phyloP scores from a whole-genome alignment of 2,329 filamentous ascomycete genomes.

The Fusarium armeniacum region DNA sequence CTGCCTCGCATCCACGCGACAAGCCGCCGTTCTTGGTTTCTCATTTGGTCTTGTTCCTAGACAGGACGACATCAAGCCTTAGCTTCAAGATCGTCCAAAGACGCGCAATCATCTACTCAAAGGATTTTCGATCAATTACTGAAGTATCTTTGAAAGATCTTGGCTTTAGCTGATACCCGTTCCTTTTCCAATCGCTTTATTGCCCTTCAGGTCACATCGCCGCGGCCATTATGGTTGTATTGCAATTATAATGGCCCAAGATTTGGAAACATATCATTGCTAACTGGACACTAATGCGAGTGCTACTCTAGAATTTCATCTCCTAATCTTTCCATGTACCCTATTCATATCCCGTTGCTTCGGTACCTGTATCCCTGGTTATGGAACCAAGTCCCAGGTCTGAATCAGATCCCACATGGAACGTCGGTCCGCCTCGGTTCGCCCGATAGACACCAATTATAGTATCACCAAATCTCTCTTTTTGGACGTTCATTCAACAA shows the following conservation, averaged over 20 bases:
- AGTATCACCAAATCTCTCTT: slow-evolving; percentile 13
- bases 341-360: neutral
- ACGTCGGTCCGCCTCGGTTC: slow-evolving; percentile 33
- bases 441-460: slow-evolving; percentile 20
- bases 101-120: slow-evolving; percentile 9
- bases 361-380: neutral
- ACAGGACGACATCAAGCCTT: neutral
- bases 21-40: slow-evolving; percentile 15
- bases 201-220: neutral
- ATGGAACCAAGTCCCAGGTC: slow-evolving; percentile 1
- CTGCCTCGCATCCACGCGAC: slow-evolving; percentile 28
- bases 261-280: neutral
- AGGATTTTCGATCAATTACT: slow-evolving; percentile 15
- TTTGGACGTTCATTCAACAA: neutral
- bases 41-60: slow-evolving; percentile 17
- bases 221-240: neutral
- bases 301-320: neutral
- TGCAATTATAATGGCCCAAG: neutral
- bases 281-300: neutral
- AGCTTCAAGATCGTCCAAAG: slow-evolving; percentile 11
- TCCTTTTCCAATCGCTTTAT: neutral
- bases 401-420: slow-evolving; percentile 13
- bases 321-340: neutral
- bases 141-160: neutral
- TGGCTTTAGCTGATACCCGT: neutral